phyloP scores from a whole-genome alignment of 345 rosid genomes.

The Trapa incisa region DNA sequence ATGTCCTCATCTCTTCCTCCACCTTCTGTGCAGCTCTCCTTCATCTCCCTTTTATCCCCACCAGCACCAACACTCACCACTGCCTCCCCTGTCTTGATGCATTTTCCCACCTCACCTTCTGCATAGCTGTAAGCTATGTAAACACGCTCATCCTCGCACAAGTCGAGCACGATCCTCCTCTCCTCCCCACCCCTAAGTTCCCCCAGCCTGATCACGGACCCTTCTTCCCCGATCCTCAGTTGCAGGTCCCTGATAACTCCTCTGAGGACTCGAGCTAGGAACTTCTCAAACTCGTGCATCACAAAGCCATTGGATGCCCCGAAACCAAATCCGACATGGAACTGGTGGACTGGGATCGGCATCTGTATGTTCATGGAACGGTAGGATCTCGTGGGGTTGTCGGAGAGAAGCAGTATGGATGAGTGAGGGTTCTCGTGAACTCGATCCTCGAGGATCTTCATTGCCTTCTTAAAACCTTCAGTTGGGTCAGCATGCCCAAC shows the following conservation, averaged over 20 bases:
- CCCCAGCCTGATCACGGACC: slow-evolving; percentile 36
- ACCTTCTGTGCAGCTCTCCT: slow-evolving; percentile 16
- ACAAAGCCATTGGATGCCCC: slow-evolving; percentile 57
- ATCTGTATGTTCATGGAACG: slow-evolving; percentile 31
- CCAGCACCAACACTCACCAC: slow-evolving; percentile 23
- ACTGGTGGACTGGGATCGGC: slow-evolving; percentile 49
- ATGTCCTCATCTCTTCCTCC: slow-evolving; percentile 22
- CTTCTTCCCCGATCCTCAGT: slow-evolving; percentile 57
- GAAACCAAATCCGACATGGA: slow-evolving; percentile 68
- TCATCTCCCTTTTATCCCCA: slow-evolving; percentile 27
- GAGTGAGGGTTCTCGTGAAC: slow-evolving; percentile 56
- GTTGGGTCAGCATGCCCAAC: slow-evolving; percentile 63
- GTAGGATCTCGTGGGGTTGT: slow-evolving; percentile 46
- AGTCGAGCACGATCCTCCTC: slow-evolving; percentile 42
- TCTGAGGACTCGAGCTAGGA: slow-evolving; percentile 45
- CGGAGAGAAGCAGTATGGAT: slow-evolving; percentile 57
- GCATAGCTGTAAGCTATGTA: slow-evolving; percentile 52
- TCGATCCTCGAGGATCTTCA: slow-evolving; percentile 69
- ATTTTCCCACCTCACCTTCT: slow-evolving; percentile 46
- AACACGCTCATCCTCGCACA: slow-evolving; percentile 33
- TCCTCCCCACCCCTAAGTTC: slow-evolving; percentile 61
- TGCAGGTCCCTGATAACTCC: slow-evolving; percentile 51
- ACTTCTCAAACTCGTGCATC: slow-evolving; percentile 72
- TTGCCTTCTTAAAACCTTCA: slow-evolving; percentile 70
- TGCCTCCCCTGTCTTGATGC: slow-evolving; percentile 48